These are phyloP conservation scores for Neospermospora avenae DNA, from an alignment of 2,329 filamentous ascomycete species.

Conservation along the genomic window DNA sequence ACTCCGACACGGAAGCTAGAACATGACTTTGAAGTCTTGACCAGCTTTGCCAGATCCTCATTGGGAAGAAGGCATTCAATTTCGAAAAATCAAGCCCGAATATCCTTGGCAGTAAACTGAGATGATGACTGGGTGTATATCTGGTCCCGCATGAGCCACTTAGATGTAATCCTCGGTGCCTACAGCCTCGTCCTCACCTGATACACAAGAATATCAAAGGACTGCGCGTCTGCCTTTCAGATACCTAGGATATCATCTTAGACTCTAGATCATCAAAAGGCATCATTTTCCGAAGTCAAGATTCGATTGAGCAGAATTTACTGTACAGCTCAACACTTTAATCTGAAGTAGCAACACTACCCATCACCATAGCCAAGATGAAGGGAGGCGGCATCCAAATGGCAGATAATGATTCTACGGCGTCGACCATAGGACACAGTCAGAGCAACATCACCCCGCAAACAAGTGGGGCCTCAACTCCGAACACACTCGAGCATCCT, in stretches of 20 bases:
- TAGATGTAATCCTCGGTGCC: neutral
- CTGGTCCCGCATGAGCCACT: neutral
- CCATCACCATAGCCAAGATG: neutral
- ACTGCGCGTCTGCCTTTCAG: too few species aligned
- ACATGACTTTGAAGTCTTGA: too few species aligned
- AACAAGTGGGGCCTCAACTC: conserved; percentile 9
- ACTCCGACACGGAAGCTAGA: too few species aligned
- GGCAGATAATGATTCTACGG: neutral
- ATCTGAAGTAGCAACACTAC: neutral
- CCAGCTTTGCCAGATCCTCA: too few species aligned
- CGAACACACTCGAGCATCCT: conserved; percentile 1
- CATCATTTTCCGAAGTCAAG: too few species aligned
- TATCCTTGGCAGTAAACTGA: too few species aligned
- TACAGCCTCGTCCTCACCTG: conserved; percentile 1
- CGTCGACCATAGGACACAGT: neutral
- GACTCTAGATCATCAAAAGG: too few species aligned
- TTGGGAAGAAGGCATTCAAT: too few species aligned
- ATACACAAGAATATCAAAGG: neutral
- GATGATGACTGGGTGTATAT: neutral
- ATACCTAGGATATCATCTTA: too few species aligned
- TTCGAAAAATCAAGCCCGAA: too few species aligned
- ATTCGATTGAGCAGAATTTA: too few species aligned
- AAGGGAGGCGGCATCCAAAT: neutral
- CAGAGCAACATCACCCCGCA: conserved; percentile 1
- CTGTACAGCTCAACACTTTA: neutral